A percentile compares a stretch with the other conserved stretches of the same genome.
Conservation (phyloP, 2,329 filamentous ascomycete genomes). For the Penicillium corylophilum region DNA sequence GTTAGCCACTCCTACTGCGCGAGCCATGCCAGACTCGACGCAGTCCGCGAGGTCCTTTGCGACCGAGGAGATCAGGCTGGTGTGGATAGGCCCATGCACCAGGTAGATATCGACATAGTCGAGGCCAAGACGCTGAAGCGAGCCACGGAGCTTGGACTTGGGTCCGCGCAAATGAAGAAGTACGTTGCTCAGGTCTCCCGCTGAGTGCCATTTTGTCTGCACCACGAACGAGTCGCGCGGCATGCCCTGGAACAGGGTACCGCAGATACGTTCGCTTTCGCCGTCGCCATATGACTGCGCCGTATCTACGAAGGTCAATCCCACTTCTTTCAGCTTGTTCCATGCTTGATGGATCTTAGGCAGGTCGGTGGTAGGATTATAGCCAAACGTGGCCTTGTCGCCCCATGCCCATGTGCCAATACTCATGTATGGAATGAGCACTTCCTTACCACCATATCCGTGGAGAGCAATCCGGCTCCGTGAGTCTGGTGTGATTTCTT, state of each 20-base stretch:
- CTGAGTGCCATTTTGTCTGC: conserved; percentile 42
- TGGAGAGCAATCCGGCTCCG: conserved; percentile 23
- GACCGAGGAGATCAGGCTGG: conserved; percentile 39
- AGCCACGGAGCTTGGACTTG: conserved; percentile 37
- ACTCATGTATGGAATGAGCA: conserved; percentile 27
- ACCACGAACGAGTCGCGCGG: conserved; percentile 39
- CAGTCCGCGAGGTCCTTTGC: conserved; percentile 46
- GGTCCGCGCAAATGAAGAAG: conserved; percentile 34
- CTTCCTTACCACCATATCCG: conserved; percentile 22
- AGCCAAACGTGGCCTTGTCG: conserved; percentile 32
- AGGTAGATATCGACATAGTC: conserved; percentile 46
- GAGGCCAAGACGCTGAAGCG: conserved; percentile 40
- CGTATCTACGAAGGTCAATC: conserved; percentile 47
- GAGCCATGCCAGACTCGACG: conserved; percentile 43
- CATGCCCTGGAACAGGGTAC: conserved; percentile 39
- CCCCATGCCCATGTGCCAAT: conserved; percentile 33
- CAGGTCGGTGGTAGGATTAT: conserved; percentile 35
- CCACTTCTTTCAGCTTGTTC: conserved; percentile 35
- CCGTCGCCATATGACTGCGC: conserved; percentile 46
- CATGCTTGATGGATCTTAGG: conserved; percentile 40
- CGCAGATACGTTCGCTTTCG: conserved; percentile 45
- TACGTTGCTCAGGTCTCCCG: conserved; percentile 34
- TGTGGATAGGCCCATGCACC: conserved; percentile 47
- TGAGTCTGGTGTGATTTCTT: conserved; percentile 16
- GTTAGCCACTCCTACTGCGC: conserved; percentile 47